phyloP scores from a whole-genome alignment of 2,329 filamentous ascomycete species.

The Curvularia spicifera region DNA sequence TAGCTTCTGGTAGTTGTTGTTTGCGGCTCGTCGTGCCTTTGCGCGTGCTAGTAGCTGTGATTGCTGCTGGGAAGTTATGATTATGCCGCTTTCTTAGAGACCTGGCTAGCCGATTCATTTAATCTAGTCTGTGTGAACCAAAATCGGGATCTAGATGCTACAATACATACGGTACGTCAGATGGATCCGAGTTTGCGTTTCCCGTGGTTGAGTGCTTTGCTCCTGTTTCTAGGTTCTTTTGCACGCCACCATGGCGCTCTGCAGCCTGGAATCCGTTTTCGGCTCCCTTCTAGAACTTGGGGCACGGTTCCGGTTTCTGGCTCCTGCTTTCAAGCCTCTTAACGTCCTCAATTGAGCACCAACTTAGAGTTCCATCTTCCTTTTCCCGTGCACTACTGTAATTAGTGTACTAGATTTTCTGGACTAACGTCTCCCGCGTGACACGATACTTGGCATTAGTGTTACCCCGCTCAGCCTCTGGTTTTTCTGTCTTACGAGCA shows the following conservation, averaged over 20 bases:
- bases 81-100: slow-evolving; percentile 5
- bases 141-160: slow-evolving; percentile 3
- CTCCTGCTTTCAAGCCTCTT: too few relatives aligned
- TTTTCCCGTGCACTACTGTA: too few relatives aligned
- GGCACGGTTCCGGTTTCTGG: too few relatives aligned
- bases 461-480: too few relatives aligned
- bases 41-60: slow-evolving; percentile 4
- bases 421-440: too few relatives aligned
- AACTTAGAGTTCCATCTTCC: too few relatives aligned
- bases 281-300: background rate
- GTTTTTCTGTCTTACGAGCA: too few relatives aligned
- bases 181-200: slow-evolving; percentile 2
- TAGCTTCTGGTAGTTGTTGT: slow-evolving; percentile 16
- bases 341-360: too few relatives aligned
- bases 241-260: slow-evolving; percentile 5
- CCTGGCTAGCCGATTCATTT: slow-evolving; percentile 6
- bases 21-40: slow-evolving; percentile 12
- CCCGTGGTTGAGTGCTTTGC: slow-evolving; percentile 3
- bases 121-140: slow-evolving; percentile 4
- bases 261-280: slow-evolving; percentile 4
- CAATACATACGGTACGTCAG: background rate
- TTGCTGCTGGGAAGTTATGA: slow-evolving; percentile 13
- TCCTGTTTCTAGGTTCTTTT: slow-evolving; percentile 6
- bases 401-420: too few relatives aligned
- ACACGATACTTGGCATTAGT: too few relatives aligned